Conservation (phyloP, 495 filamentous ascomycete genomes). For the Penicillium waksmanii region DNA sequence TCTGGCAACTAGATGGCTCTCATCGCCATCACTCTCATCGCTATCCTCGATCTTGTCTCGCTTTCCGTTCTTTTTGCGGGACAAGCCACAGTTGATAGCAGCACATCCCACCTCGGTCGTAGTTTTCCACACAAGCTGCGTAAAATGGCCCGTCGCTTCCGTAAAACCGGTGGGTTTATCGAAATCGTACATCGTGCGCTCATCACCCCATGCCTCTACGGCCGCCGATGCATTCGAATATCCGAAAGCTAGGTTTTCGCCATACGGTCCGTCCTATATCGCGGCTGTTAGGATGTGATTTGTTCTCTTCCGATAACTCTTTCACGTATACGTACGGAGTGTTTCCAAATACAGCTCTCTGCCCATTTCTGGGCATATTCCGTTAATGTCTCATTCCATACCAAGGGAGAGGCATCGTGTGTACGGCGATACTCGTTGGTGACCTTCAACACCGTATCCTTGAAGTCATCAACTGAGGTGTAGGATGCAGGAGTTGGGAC, state of each 20-base stretch:
- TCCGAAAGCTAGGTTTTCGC: slow-evolving; percentile 78
- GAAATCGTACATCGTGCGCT: slow-evolving; percentile 64
- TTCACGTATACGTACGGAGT: slow-evolving; percentile 53
- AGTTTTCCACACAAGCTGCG: slow-evolving; percentile 79
- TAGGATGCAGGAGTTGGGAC: slow-evolving; percentile 49
- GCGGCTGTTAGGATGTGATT: slow-evolving; percentile 8
- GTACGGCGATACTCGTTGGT: slow-evolving; percentile 69
- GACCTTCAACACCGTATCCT: slow-evolving; percentile 61
- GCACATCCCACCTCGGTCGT: slow-evolving; percentile 74
- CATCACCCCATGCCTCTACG: slow-evolving; percentile 70
- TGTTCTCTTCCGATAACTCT: neutral
- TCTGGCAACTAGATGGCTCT: slow-evolving; percentile 2
- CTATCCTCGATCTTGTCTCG: neutral
- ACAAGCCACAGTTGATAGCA: slow-evolving; percentile 57
- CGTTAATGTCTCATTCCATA: slow-evolving; percentile 69
- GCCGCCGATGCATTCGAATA: slow-evolving; percentile 62
- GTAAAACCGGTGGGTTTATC: slow-evolving; percentile 54
- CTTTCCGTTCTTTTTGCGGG: slow-evolving; percentile 2
- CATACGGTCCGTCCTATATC: slow-evolving; percentile 63
- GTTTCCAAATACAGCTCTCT: slow-evolving; percentile 59
- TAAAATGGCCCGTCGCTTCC: slow-evolving; percentile 79
- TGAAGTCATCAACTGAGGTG: slow-evolving; percentile 52
- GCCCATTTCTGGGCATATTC: slow-evolving; percentile 58
- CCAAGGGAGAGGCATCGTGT: slow-evolving; percentile 63
- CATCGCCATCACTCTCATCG: slow-evolving; percentile 7